A percentile compares a stretch with the other conserved stretches of the same genome.
phyloP scores from a whole-genome alignment of 179 eudicot species.

The Beta corolliflora region DNA sequence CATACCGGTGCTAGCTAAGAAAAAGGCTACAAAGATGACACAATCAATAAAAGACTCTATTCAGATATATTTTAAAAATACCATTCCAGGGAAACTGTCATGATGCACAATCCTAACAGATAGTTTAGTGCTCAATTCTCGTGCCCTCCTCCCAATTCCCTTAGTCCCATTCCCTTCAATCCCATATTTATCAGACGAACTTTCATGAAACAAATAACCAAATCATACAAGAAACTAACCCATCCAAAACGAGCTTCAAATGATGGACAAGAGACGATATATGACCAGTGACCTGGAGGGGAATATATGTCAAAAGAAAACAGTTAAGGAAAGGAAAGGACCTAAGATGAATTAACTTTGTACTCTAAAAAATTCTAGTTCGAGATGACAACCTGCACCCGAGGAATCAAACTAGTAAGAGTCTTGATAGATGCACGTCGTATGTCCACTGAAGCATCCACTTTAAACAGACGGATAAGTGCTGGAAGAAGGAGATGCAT shows the following conservation, averaged over 20 bases:
- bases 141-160: background rate
- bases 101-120: background rate
- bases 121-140: background rate
- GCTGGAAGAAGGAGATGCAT: slow-evolving; percentile 98
- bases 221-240: slow-evolving; percentile 51
- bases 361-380: background rate
- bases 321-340: background rate
- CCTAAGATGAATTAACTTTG: background rate
- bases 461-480: slow-evolving; percentile 87
- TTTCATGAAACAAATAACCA: slow-evolving; percentile 11
- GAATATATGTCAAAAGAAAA: slow-evolving; percentile 15
- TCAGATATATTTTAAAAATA: too few species aligned
- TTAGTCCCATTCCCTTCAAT: background rate
- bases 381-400: slow-evolving; percentile 73
- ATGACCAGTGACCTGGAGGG: slow-evolving; percentile 86
- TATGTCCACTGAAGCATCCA: slow-evolving; percentile 87
- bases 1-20: too few species aligned
- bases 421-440: slow-evolving; percentile 91
- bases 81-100: too few species aligned
- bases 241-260: slow-evolving; percentile 98
- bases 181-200: background rate
- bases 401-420: slow-evolving; percentile 85
- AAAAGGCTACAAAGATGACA: too few species aligned
- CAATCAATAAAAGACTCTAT: too few species aligned
- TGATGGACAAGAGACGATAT: slow-evolving; percentile 96